Evolutionary conservation across 169 alveolate genomes (phyloP), one percentile per base, ranked within the genome.

Genomic region (Eimeria praecox): DNA sequence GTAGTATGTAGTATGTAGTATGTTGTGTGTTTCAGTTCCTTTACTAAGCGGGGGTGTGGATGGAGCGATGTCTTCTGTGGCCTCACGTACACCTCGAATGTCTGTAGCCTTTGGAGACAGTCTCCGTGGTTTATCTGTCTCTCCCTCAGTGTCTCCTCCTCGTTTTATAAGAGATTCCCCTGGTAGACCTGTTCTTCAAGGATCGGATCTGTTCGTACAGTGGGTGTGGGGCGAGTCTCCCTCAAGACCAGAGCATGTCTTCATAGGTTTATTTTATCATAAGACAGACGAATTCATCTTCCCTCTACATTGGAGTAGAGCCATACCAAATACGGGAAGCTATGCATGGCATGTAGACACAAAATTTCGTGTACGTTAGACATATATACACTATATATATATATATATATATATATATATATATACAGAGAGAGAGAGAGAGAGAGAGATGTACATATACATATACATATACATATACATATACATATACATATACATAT

Each of bases 311-410:
- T 95, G 97, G 90, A 97, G 96, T 3, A 78, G 90, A 38, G 69
- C 97, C 33, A 59, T 96, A 12, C 97, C 97, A 20, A 96, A 96
- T 85, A 96, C 97, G 35, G 97, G 97, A 14, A 96, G 97, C 80
- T 95, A 94, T 93, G 97, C 97, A n/a, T 96, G 97, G 97, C 86
- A 94, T 44, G 97, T 96, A 3, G 97, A 96, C 62, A 95, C 96
- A 16, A 16, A 30, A 18, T 95, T 95, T 73, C 22, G 78, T 90
- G 96, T 95, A 30, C 3, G 96, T 35, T 49, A n/a, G n/a, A n/a
- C 14, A 49, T 49, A 49, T 49, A 49, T 49, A 49, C 12, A 49
- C 12, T 8, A 49, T 49, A 49, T 49, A 49, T 49, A 49, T 49
- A 49, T 49, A 49, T 49, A 8, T 49, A 12, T 49, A 8, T 49